Base-by-base conservation (phyloP, 371 early-diverging fungal genomes). In the Mortierella sp. region DNA sequence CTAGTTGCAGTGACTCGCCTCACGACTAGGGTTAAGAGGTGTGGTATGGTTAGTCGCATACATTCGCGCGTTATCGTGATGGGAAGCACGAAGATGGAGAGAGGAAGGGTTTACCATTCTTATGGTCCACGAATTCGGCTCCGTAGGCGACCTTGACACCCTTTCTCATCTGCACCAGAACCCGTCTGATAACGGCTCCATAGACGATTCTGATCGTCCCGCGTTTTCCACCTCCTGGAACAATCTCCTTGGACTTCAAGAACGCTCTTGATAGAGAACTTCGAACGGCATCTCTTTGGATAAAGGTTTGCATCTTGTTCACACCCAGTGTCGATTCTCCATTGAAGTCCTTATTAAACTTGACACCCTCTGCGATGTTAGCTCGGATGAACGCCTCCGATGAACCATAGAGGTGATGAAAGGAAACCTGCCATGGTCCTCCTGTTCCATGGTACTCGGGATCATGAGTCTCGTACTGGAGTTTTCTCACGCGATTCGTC, bases 361-460 rank as follows among this genome's bases (percentile, higher is more conserved):
- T 22, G 1, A 67, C 49, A 10, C 76, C 68, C 17, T 67, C 76
- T 13, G 51, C 53, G 16, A 60, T 41, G 25, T 41, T 60, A 14
- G 61, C 76, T 6, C 37, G 45, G 7, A 61, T 49, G 54, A 72
- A 65, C 3, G 54, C 49, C 21, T 43, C 65, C 0, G 72, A 66
- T n/a, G 41, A 6, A 22, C 53, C 55, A 19, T 57, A 50, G 29
- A 74, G 17, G 25, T 58, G 24, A 56, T 64, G 68, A 25, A 40
- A 56, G 14, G 57, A 56, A 24, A 74, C 68, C 39, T 67, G 68
- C 68, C 76, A 74, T 2, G 68, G 76, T 17, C 68, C 76, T 9
- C 60, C 54, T 0, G 63, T 74, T 3, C 74, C 74, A 39, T 74
- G 74, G 31, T 51, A 67, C 21, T 59, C 63, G 9, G 63, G 54